Percentiles rank a stretch among this genome's conserved stretches.
Evolutionary conservation across 768 basidiomycete species (phyloP).

Genomic region (Tricholoma saponaceum): DNA sequence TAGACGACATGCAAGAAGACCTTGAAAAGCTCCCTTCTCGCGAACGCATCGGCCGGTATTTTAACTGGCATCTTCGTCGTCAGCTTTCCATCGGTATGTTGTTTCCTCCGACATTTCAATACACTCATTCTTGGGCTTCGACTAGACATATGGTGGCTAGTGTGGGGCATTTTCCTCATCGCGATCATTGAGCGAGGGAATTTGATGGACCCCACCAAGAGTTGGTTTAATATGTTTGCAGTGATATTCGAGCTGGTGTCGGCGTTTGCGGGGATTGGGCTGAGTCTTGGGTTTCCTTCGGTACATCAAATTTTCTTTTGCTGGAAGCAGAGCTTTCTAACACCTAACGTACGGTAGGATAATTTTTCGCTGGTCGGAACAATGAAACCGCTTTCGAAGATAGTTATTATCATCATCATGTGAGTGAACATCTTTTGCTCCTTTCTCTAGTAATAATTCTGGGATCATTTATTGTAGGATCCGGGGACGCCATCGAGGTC

Average conservation of each 20-base stretch:
- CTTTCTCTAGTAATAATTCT: not conserved
- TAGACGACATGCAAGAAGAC: conserved; percentile 40
- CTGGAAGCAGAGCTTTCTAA: not conserved
- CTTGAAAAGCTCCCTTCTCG: conserved; percentile 30
- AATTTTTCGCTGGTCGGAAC: conserved; percentile 63
- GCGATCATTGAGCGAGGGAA: conserved; percentile 66
- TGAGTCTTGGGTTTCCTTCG: conserved; percentile 59
- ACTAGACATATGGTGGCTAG: conserved; percentile 76
- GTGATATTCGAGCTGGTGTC: conserved; percentile 64
- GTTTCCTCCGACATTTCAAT: not conserved
- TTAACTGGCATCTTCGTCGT: conserved; percentile 56
- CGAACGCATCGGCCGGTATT: conserved; percentile 42
- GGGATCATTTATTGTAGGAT: conserved; percentile 32
- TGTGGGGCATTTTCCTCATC: conserved; percentile 65
- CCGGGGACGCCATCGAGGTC: conserved; percentile 67
- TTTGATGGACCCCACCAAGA: conserved; percentile 48
- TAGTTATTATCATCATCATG: conserved; percentile 74
- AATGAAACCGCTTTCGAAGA: conserved; percentile 61
- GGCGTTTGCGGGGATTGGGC: conserved; percentile 65
- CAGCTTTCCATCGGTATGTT: conserved; percentile 55
- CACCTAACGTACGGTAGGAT: conserved; percentile 28
- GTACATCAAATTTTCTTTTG: conserved; percentile 19
- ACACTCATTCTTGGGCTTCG: not conserved
- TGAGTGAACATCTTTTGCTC: conserved; percentile 14
- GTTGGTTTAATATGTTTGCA: conserved; percentile 60